These are phyloP conservation scores for Coniophora puteana DNA, from an alignment of 1,284 basidiomycete genomes.

Conservation along the genomic window DNA sequence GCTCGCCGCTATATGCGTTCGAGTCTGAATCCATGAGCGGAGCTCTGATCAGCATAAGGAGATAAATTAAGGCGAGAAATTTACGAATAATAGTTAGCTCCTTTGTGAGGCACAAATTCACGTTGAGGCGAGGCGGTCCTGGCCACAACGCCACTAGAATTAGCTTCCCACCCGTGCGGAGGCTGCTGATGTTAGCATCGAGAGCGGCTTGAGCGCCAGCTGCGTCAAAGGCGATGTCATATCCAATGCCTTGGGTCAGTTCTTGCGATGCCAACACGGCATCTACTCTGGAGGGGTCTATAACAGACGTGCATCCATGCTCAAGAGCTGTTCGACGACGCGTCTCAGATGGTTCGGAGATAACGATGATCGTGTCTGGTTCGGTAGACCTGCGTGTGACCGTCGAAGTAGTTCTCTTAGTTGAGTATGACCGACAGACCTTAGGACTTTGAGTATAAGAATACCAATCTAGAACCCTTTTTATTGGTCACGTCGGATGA, in stretches of 20 bases:
- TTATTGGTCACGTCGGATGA: neutral
- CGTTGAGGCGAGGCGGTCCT: conserved; percentile 18
- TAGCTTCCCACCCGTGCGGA: conserved; percentile 24
- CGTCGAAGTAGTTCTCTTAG: conserved; percentile 1
- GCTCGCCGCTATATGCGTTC: conserved; percentile 12
- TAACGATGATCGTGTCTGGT: conserved; percentile 13
- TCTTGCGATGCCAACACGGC: conserved; percentile 15
- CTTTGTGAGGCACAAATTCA: conserved; percentile 22
- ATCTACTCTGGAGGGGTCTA: conserved; percentile 18
- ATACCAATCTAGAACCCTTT: conserved; percentile 19
- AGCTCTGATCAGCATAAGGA: neutral
- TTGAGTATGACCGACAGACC: conserved; percentile 4
- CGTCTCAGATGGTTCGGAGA: conserved; percentile 25
- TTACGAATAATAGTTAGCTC: conserved; percentile 24
- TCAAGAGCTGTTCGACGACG: conserved; percentile 22
- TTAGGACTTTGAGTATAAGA: conserved; percentile 21
- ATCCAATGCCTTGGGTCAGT: conserved; percentile 24
- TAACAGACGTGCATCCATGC: conserved; percentile 23
- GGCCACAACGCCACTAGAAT: conserved; percentile 29
- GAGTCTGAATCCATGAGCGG: neutral
- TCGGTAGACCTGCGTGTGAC: conserved; percentile 7
- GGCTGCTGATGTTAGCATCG: conserved; percentile 20
- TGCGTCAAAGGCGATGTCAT: conserved; percentile 30
- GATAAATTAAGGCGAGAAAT: conserved; percentile 1
- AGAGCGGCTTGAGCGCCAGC: conserved; percentile 26